These are phyloP conservation scores for Venustampulla echinocandica DNA, from an alignment of 495 filamentous ascomycete genomes.

Conservation along the genomic window DNA sequence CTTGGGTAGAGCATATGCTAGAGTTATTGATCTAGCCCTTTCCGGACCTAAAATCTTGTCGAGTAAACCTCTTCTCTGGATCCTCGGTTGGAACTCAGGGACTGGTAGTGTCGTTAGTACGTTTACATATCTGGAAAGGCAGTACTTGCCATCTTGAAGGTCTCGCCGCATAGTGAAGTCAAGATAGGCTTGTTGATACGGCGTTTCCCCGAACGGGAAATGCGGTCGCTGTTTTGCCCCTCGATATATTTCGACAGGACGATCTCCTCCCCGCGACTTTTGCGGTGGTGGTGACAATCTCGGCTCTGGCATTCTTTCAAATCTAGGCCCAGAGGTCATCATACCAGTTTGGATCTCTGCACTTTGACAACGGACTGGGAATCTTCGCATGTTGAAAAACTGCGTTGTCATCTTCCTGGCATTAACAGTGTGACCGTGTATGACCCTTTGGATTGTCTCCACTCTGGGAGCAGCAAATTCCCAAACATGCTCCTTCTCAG, in stretches of 20 bases:
- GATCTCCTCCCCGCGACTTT: neutral
- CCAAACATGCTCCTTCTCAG: constrained; percentile 22
- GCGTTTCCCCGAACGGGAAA: constrained; percentile 22
- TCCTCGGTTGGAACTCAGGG: constrained; percentile 13
- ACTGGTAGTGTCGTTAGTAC: constrained; percentile 6
- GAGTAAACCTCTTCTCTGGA: neutral
- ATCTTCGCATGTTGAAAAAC: constrained; percentile 17
- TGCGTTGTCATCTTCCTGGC: neutral
- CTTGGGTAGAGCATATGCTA: constrained; percentile 4
- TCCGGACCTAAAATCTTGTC: neutral
- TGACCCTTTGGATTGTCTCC: neutral
- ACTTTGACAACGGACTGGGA: constrained; percentile 13
- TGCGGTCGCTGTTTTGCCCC: constrained; percentile 4
- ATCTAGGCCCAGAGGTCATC: constrained; percentile 4
- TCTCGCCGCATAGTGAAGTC: constrained; percentile 18
- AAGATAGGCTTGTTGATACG: constrained; percentile 15
- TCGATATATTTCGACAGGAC: constrained; percentile 7
- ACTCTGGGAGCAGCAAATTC: constrained; percentile 12
- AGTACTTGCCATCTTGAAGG: constrained; percentile 17
- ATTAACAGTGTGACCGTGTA: neutral
- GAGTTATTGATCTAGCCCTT: constrained; percentile 3
- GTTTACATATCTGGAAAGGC: neutral
- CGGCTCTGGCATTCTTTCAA: constrained; percentile 6
- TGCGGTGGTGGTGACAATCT: neutral
- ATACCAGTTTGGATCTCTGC: constrained; percentile 1